phyloP scores from a whole-genome alignment of 116 monocot genomes.

The Dioscorea cayenensis region DNA sequence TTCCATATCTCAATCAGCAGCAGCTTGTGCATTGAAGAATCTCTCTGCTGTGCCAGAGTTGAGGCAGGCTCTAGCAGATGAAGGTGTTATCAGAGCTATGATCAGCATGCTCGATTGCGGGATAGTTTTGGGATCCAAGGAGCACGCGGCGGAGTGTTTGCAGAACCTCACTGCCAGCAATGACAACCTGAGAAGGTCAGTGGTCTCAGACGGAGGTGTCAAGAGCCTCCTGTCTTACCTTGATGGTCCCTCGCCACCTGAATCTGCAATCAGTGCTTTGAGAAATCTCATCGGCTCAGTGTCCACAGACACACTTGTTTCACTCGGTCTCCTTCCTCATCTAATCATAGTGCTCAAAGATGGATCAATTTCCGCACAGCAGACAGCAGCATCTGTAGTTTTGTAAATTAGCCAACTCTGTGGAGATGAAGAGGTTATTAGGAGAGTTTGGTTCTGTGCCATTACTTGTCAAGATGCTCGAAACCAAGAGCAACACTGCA shows the following conservation, averaged over 20 bases:
- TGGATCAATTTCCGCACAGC: constrained; percentile 55
- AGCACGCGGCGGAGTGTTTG: constrained; percentile 65
- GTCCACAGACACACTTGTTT: constrained; percentile 29
- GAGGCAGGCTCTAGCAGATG: constrained; percentile 54
- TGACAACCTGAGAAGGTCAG: constrained; percentile 36
- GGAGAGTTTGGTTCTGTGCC: constrained; percentile 44
- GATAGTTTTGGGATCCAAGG: constrained; percentile 44
- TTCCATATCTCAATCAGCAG: constrained; percentile 56
- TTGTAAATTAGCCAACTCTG: constrained; percentile 37
- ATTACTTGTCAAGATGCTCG: constrained; percentile 49
- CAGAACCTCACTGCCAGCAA: constrained; percentile 54
- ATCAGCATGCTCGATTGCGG: constrained; percentile 45
- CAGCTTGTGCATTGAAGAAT: constrained; percentile 53
- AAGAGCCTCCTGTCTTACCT: constrained; percentile 43
- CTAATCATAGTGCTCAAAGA: constrained; percentile 51
- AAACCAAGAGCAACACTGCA: constrained; percentile 34
- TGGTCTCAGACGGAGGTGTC: constrained; percentile 56
- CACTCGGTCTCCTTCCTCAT: constrained; percentile 50
- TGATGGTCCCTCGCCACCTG: constrained; percentile 57
- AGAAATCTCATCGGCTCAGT: constrained; percentile 44
- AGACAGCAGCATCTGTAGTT: constrained; percentile 60
- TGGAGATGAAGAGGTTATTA: constrained; percentile 43
- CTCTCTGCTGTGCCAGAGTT: constrained; percentile 63
- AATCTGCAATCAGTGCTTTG: constrained; percentile 50
- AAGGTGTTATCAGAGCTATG: constrained; percentile 52